These are phyloP conservation scores for Ogataea nakhonphanomensis DNA, from an alignment of 805 yeast species.

Conservation along the genomic window DNA sequence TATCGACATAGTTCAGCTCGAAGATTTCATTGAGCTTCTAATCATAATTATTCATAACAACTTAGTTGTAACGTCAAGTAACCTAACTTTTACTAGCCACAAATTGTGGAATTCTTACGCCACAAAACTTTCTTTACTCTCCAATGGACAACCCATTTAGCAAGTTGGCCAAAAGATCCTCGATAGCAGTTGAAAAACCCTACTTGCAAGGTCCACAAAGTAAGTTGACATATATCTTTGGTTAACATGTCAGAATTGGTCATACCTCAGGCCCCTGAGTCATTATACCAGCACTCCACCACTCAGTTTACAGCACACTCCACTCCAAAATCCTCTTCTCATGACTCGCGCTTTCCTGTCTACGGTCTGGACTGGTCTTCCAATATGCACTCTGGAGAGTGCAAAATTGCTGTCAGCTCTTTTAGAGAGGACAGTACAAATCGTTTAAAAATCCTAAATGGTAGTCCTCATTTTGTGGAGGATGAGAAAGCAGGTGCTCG, in stretches of 20 bases:
- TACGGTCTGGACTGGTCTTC: slow-evolving; percentile 52
- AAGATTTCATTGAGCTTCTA: slow-evolving; percentile 9
- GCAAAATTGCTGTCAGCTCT: slow-evolving; percentile 65
- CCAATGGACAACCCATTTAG: slow-evolving; percentile 11
- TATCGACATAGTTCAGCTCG: slow-evolving; percentile 16
- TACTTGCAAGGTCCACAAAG: slow-evolving; percentile 19
- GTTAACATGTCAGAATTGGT: background rate
- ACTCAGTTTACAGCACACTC: slow-evolving; percentile 8
- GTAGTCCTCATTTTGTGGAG: slow-evolving; percentile 24
- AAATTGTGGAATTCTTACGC: background rate
- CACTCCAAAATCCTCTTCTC: slow-evolving; percentile 36
- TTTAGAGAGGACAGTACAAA: slow-evolving; percentile 76
- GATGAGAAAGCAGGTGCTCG: slow-evolving; percentile 21
- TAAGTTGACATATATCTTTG: slow-evolving; percentile 1
- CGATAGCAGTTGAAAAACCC: slow-evolving; percentile 29
- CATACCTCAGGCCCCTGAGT: background rate
- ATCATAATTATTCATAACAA: slow-evolving; percentile 5
- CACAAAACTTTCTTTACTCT: background rate
- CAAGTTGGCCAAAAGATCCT: slow-evolving; percentile 24
- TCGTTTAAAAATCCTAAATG: slow-evolving; percentile 51
- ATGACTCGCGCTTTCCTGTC: slow-evolving; percentile 48
- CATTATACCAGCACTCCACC: background rate
- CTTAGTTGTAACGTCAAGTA: background rate
- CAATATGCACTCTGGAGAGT: slow-evolving; percentile 33
- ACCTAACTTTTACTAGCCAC: background rate